phyloP scores from a whole-genome alignment of 1,284 basidiomycete species.

The Apiotrichum porosum region DNA sequence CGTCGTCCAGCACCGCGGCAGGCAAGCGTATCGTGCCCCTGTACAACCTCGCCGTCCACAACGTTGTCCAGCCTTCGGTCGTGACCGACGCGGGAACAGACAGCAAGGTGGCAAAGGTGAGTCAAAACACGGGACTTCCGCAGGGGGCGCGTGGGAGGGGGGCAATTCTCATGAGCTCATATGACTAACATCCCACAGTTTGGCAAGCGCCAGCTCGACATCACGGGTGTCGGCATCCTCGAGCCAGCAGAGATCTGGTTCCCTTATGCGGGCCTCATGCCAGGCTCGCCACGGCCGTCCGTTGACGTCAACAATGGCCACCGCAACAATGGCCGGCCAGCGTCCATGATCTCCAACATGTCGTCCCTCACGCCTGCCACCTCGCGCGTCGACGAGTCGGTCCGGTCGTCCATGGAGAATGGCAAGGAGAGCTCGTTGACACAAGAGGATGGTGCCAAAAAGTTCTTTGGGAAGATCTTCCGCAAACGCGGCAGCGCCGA shows the following conservation, averaged over 20 bases:
- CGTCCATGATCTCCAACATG: slow-evolving; percentile 34
- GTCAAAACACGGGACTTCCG: slow-evolving; percentile 19
- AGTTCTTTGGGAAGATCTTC: slow-evolving; percentile 69
- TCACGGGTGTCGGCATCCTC: slow-evolving; percentile 68
- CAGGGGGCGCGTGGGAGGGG: slow-evolving; percentile 7
- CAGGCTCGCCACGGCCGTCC: slow-evolving; percentile 13
- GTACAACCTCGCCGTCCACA: slow-evolving; percentile 84
- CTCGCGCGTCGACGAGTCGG: slow-evolving; percentile 20
- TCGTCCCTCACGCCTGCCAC: slow-evolving; percentile 28
- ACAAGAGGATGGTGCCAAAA: slow-evolving; percentile 50
- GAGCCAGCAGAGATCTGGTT: slow-evolving; percentile 78
- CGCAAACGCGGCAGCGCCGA: slow-evolving; percentile 49
- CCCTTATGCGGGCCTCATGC: slow-evolving; percentile 4
- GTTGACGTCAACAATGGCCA: slow-evolving; percentile 1
- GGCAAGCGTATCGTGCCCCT: slow-evolving; percentile 72
- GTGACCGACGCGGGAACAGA: slow-evolving; percentile 72
- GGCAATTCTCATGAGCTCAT: background rate
- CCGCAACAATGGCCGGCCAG: slow-evolving; percentile 15
- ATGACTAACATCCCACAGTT: slow-evolving; percentile 52
- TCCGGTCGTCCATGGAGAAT: slow-evolving; percentile 24
- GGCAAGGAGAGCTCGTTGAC: slow-evolving; percentile 18
- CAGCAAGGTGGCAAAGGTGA: slow-evolving; percentile 73
- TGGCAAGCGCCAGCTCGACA: slow-evolving; percentile 73
- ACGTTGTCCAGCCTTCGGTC: slow-evolving; percentile 84
- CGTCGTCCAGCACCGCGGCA: background rate